A percentile compares a stretch with the other conserved stretches of the same genome.
Conservation (phyloP, 768 basidiomycete genomes). For the Boletus huronensis region DNA sequence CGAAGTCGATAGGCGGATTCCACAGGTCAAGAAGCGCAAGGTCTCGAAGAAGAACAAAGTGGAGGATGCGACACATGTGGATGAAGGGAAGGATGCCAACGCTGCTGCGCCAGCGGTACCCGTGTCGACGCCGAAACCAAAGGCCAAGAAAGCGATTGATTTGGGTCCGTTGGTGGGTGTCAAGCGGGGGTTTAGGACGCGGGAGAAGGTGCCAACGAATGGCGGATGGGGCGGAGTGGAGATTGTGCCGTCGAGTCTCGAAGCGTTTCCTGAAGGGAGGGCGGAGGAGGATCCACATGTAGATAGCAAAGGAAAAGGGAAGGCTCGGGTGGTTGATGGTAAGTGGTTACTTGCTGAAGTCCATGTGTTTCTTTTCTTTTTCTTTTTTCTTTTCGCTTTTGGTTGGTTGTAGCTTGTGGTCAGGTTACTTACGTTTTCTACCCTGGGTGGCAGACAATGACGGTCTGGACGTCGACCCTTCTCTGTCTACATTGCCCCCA, state of each 20-base stretch:
- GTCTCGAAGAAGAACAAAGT: conserved; percentile 14
- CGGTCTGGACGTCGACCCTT: conserved; percentile 16
- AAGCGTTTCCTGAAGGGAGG: conserved; percentile 13
- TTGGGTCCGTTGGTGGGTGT: conserved; percentile 63
- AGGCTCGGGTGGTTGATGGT: conserved; percentile 19
- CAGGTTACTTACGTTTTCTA: neutral
- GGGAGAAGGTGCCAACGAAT: conserved; percentile 50
- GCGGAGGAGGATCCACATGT: conserved; percentile 5
- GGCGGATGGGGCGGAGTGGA: conserved; percentile 67
- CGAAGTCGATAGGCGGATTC: conserved; percentile 2
- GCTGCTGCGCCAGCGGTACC: neutral
- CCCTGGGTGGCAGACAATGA: conserved; percentile 1
- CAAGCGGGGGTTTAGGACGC: conserved; percentile 58
- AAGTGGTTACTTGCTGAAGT: conserved; percentile 9
- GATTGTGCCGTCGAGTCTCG: conserved; percentile 39
- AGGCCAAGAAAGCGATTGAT: conserved; percentile 32
- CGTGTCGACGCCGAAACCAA: neutral
- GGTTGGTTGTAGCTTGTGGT: neutral
- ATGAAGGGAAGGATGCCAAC: neutral
- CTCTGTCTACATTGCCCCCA: conserved; percentile 44
- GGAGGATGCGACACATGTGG: conserved; percentile 30
- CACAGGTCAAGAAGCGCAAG: conserved; percentile 21
- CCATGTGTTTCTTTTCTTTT: neutral
- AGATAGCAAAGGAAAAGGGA: conserved; percentile 19
- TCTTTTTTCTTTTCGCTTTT: neutral